A percentile compares a stretch with the other conserved stretches of the same genome.
Conservation (phyloP, 139 green algal genomes). For the Edaphochlamys debaryana region DNA sequence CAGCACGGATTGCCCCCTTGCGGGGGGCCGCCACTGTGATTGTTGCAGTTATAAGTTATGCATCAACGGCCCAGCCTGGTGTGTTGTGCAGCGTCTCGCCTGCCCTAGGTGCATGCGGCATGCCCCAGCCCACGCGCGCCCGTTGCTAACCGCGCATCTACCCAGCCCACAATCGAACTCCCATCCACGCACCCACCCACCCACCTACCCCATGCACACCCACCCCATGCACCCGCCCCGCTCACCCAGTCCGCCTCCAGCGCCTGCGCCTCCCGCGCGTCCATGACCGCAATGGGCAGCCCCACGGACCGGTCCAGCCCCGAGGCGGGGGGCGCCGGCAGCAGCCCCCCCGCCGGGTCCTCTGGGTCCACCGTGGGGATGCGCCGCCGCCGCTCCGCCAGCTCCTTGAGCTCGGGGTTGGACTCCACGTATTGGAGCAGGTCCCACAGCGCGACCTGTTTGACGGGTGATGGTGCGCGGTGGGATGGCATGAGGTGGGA, state of each 20-base stretch:
- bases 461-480: too few species aligned
- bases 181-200: too few species aligned
- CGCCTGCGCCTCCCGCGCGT: conserved; percentile 4
- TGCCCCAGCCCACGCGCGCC: too few species aligned
- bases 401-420: conserved; percentile 51
- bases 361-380: conserved; percentile 2
- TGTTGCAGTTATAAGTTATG: background rate
- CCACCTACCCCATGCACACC: too few species aligned
- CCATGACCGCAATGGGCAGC: background rate
- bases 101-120: too few species aligned
- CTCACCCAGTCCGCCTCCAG: conserved; percentile 28
- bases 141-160: too few species aligned
- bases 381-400: background rate
- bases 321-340: background rate
- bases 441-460: conserved; percentile 54
- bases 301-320: conserved; percentile 10
- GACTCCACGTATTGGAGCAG: conserved; percentile 48
- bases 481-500: background rate
- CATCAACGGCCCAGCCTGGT: background rate
- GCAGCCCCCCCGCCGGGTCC: conserved; percentile 9
- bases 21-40: background rate
- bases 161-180: too few species aligned
- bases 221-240: too few species aligned
- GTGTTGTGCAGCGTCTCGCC: background rate
- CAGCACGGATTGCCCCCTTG: too few species aligned